Conservation (phyloP, 2,329 filamentous ascomycete genomes). For the Fusarium xylarioides region DNA sequence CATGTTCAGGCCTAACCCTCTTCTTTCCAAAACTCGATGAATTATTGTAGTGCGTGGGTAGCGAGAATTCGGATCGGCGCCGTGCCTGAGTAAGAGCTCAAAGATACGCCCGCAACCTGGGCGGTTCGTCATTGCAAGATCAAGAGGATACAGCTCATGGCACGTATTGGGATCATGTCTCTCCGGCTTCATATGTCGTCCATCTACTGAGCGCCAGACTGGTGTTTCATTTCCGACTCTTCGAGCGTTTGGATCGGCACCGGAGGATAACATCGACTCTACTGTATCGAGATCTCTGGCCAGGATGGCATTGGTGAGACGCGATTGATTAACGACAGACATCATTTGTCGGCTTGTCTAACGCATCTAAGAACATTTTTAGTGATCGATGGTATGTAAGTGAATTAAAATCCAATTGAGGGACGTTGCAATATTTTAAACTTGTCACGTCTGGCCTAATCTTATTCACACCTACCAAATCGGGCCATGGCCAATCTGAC, state of each 20-base stretch:
- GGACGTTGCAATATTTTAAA: fast-evolving
- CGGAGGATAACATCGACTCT: fast-evolving
- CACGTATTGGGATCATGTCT: not conserved
- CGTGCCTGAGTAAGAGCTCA: fast-evolving
- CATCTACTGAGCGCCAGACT: fast-evolving
- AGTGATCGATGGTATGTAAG: fast-evolving
- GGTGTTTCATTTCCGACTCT: not conserved
- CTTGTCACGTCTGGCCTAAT: fast-evolving
- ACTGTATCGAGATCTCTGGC: not conserved
- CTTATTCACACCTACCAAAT: not conserved
- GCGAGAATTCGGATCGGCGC: not conserved
- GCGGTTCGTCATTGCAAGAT: not conserved
- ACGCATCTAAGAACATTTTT: fast-evolving
- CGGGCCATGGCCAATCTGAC: not conserved
- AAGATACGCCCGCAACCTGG: fast-evolving
- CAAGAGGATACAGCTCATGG: not conserved
- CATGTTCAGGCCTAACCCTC: fast-evolving
- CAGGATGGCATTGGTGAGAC: not conserved
- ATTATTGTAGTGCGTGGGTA: fast-evolving
- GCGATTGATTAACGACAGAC: too few relatives aligned
- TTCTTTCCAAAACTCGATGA: not conserved
- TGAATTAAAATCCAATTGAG: fast-evolving
- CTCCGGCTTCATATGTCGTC: fast-evolving
- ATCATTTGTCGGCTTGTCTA: fast-evolving
- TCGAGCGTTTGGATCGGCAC: not conserved